These are phyloP conservation scores for Annulohypoxylon stygium DNA, from an alignment of 495 filamentous ascomycete genomes.

Conservation along the genomic window DNA sequence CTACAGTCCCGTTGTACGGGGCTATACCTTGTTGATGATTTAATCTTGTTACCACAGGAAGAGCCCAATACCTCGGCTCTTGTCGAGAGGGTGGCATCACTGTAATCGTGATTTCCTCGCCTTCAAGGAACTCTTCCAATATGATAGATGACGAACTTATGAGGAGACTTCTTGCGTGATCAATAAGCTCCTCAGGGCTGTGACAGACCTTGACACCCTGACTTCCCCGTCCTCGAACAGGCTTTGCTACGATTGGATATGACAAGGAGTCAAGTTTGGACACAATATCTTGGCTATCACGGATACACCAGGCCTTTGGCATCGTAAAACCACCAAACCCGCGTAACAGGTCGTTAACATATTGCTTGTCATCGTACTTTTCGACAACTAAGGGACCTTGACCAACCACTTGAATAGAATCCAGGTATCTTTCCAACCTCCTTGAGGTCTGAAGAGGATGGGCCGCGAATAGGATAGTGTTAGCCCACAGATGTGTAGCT, in stretches of 20 bases:
- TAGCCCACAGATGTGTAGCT: constrained; percentile 13
- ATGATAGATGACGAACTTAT: constrained; percentile 2
- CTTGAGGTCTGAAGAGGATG: constrained; percentile 12
- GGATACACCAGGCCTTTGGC: constrained; percentile 6
- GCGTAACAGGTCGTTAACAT: constrained; percentile 14
- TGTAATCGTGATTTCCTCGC: constrained; percentile 59
- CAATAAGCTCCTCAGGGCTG: background rate
- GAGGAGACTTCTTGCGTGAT: background rate
- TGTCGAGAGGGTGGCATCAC: constrained; percentile 55
- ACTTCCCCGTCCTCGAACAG: constrained; percentile 7
- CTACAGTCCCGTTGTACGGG: constrained; percentile 54
- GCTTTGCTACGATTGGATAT: constrained; percentile 15
- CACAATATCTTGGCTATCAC: background rate
- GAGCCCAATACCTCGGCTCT: constrained; percentile 50
- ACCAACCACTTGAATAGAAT: constrained; percentile 6
- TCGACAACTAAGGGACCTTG: constrained; percentile 16
- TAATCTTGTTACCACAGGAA: constrained; percentile 53
- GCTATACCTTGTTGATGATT: constrained; percentile 51
- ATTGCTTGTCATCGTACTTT: constrained; percentile 18
- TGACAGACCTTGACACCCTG: constrained; percentile 15
- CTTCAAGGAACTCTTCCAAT: constrained; percentile 57
- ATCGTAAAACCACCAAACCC: background rate
- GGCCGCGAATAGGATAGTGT: constrained; percentile 13
- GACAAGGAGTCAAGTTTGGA: background rate
- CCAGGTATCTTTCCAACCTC: background rate